Evolutionary conservation across 306 rosid genomes (phyloP).

Genomic region (Vigna mungo): DNA sequence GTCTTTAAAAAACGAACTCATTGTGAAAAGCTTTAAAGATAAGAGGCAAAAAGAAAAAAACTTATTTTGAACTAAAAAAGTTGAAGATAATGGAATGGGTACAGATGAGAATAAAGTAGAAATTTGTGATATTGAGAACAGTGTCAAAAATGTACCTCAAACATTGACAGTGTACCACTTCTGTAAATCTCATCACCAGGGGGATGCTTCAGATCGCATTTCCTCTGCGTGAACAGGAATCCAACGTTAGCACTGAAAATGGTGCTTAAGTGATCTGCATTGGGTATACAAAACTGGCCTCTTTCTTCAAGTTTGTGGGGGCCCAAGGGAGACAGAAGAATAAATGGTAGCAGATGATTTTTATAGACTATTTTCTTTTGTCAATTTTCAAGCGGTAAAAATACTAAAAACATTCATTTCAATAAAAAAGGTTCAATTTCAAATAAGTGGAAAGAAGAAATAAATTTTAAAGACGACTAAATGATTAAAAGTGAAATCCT

Average conservation of each 20-base stretch:
- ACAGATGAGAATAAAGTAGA: not conserved
- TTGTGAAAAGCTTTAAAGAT: not conserved
- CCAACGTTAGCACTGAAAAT: slow-evolving; percentile 14
- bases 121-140: slow-evolving; percentile 23
- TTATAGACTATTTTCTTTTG: not conserved
- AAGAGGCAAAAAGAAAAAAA: not conserved
- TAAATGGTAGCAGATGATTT: slow-evolving; percentile 1
- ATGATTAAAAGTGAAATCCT: not conserved
- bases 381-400: slow-evolving; percentile 26
- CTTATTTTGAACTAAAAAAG: not conserved
- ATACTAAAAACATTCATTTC: slow-evolving; percentile 2
- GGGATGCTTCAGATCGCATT: slow-evolving; percentile 99
- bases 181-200: slow-evolving; percentile 99
- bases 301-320: not conserved
- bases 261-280: not conserved
- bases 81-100: not conserved
- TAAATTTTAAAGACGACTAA: slow-evolving; percentile 1
- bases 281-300: slow-evolving; percentile 28
- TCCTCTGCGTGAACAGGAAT: slow-evolving; percentile 65
- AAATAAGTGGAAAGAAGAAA: slow-evolving; percentile 13
- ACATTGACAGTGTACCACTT: slow-evolving; percentile 98
- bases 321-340: not conserved
- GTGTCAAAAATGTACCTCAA: slow-evolving; percentile 69
- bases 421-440: not conserved
- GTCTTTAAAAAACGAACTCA: not conserved